Evolutionary conservation across 2,329 filamentous ascomycete species (phyloP).

Genomic region (Sphaerulina musiva): DNA sequence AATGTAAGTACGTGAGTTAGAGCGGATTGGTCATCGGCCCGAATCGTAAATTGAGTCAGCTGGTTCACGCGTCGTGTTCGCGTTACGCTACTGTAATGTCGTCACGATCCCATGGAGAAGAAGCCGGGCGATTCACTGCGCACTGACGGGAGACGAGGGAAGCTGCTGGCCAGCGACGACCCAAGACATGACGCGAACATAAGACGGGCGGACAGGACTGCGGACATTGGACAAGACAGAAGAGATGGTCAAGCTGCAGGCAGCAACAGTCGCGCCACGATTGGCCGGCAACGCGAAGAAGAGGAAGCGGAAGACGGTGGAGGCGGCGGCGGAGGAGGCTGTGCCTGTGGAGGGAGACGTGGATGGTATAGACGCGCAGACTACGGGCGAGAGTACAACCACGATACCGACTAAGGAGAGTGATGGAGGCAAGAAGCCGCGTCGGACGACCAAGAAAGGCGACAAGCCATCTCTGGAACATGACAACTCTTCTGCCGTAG

Average conservation of each 20-base stretch:
- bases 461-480: constrained; percentile 38
- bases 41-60: not conserved
- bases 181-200: not conserved
- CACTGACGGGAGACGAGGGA: no score
- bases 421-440: constrained; percentile 51
- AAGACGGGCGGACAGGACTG: not conserved
- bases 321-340: constrained; percentile 6
- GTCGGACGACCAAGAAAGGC: constrained; percentile 39
- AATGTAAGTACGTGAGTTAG: not conserved
- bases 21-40: not conserved
- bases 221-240: not conserved
- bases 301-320: constrained; percentile 13
- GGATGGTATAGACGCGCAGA: constrained; percentile 4
- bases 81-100: not conserved
- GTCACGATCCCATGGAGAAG: not conserved
- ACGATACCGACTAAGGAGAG: constrained; percentile 51
- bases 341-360: constrained; percentile 2
- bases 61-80: constrained; percentile 1
- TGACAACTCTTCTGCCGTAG: constrained; percentile 45
- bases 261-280: constrained; percentile 35
- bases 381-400: constrained; percentile 28
- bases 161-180: constrained; percentile 4
- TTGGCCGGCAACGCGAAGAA: constrained; percentile 13
- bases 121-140: not conserved
- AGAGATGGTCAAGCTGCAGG: constrained; percentile 43